Evolutionary conservation across 352 stramenopile species (phyloP).

Genomic region (Thalassiosira delicatula): DNA sequence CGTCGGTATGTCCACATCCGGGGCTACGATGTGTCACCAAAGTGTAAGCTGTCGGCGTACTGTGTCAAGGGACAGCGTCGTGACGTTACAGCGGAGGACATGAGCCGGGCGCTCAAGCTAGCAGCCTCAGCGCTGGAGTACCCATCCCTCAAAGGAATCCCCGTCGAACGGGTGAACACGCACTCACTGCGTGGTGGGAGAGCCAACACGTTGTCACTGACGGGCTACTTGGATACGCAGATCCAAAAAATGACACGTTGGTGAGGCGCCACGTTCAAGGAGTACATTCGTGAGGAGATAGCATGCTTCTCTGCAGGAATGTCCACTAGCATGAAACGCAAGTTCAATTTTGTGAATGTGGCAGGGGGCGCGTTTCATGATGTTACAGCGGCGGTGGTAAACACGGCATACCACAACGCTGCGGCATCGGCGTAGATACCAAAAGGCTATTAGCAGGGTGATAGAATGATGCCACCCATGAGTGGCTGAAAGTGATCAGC

Average conservation of each 20-base stretch:
- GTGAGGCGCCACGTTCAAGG: conserved; percentile 23
- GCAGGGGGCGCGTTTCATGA: not conserved
- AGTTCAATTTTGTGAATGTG: not conserved
- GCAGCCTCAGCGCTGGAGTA: conserved; percentile 16
- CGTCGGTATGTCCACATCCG: not conserved
- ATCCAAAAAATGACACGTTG: conserved; percentile 47
- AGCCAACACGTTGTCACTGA: conserved; percentile 19
- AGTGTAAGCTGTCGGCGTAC: not conserved
- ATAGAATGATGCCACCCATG: too few species aligned
- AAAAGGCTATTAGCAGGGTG: too few species aligned
- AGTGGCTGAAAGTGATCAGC: too few species aligned
- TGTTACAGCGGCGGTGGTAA: too few species aligned
- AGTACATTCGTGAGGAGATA: conserved; percentile 40
- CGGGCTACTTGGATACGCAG: conserved; percentile 14
- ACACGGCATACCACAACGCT: too few species aligned
- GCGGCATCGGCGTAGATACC: too few species aligned
- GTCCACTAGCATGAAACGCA: not conserved
- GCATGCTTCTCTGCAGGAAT: conserved; percentile 13
- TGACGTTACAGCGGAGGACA: not conserved
- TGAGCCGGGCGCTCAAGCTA: not conserved
- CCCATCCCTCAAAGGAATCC: conserved; percentile 2
- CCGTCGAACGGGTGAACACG: conserved; percentile 27
- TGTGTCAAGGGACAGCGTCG: not conserved
- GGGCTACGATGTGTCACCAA: not conserved
- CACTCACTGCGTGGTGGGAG: conserved; percentile 36